Base-by-base conservation (phyloP, 371 early-diverging fungal species). In the Thermomucor indicae-seudaticae region DNA sequence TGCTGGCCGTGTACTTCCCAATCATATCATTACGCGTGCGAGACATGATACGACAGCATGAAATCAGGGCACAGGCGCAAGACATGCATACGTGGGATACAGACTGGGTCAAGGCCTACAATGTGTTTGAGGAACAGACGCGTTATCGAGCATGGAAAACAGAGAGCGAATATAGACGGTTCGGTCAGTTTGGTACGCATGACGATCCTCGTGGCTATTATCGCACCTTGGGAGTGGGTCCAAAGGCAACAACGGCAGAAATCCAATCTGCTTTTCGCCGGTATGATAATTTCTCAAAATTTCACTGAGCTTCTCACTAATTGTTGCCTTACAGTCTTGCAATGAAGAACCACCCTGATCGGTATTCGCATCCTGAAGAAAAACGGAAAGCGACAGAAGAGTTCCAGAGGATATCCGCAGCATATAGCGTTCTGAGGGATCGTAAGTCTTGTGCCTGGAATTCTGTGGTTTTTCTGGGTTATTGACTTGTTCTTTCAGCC, bases 181-280 rank as follows among this genome's bases (percentile, higher is more conserved):
- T 53, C 6, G 58, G 61, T 43, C 42, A 24, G 14, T 16, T 27
- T 28, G 51, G 34, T 34, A 35, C 44, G 0, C 43, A 35, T 14
- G 35, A 25, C 3, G 83, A 82, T 52, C 70, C 75, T 4, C 62
- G 68, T 41, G 80, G 78, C 2, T 80, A 78, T 38, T 82, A 82
- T 48, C 54, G 53, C 1, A 53, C 59, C 0, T 49, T 83, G 4
- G 79, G 80, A 16, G 62, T 83, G 1, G 34, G 55, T 1, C 50
- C 65, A 5, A 54, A 49, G 20, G 79, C 81, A 2, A 70, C 65
- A 5, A 72, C 66, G 4, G 65, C 78, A 17, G 83, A 83, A 35
- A 79, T 83, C 4, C 83, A 83, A 47, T 70, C 75, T 17, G 81
- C 81, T 14, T 83, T 83, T 55, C 58, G 83, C 54, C 80, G 80